Evolutionary conservation across 306 rosid species (phyloP), one percentile per base, ranked within the genome.

Genomic region (Cyamopsis tetragonoloba): DNA sequence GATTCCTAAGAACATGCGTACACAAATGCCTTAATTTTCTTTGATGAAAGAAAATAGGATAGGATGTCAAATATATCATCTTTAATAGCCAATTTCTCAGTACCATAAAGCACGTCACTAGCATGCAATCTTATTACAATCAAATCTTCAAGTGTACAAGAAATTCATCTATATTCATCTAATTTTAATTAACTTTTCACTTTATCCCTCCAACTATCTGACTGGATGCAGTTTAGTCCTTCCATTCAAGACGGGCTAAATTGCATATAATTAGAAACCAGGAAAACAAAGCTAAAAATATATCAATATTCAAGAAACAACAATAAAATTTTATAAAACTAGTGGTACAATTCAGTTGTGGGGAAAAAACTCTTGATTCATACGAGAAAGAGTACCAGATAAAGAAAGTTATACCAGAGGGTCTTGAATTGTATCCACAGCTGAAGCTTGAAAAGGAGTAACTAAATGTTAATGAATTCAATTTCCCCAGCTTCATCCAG

Each of bases 341-440:
- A 14, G 43, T 20, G 51, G 22, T 10, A 6, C 24, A 30, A 55
- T n/a, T n/a, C n/a, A n/a, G n/a, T n/a, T n/a, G n/a, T n/a, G n/a
- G n/a, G n/a, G n/a, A n/a, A n/a, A n/a, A n/a, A n/a, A n/a, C n/a
- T n/a, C n/a, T n/a, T n/a, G n/a, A n/a, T n/a, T n/a, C n/a, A 13
- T 2, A 57, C 15, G 14, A 66, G 19, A 7, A 67, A 42, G 19
- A 28, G 68, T 24, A 54, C 39, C 19, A 44, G 23, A 3, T 10
- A 23, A 23, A 54, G 57, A 51, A 53, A 59, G 54, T 50, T 14
- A 53, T 84, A 87, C 95, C 96, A 60, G 78, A 22, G 98, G 88
- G 56, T 87, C 91, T 84, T 89, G 85, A 27, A 87, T 85, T 72
- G 87, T 85, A 79, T 92, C 96, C 74, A 89, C 91, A 55, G 88